Evolutionary conservation across 2,329 filamentous ascomycete genomes (phyloP), one percentile per base, ranked within the genome.

Genomic region (Beauveria sp.): DNA sequence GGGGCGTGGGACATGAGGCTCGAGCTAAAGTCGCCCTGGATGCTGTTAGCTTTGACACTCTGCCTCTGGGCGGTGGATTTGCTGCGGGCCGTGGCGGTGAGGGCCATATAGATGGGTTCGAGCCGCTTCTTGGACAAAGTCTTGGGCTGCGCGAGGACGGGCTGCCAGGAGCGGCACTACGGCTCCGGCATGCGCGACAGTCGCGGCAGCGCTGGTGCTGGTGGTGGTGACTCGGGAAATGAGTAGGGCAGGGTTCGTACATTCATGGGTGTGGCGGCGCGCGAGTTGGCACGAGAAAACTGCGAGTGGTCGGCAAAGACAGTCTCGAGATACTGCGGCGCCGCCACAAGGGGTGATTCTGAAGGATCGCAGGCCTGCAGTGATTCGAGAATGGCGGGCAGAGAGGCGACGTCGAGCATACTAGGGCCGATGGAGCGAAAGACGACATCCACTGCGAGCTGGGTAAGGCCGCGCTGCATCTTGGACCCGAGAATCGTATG

Each of bases 401-500:
- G 81, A 3, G 79, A 76, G 26, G 77, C 77, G 26, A 81, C 76
- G 56, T 90, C 85, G 65, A 89, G 84, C 59, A 96, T 84, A 62
- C 87, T 89, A 20, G 83, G 77, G 62, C 85, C 85, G 55, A 96
- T 85, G 50, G 90, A 93, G 64, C 88, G 86, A 76, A 96, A 99
- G 55, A 97, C 81, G 46, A 96, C 84, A 70, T 97, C 93, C 59
- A 99, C 86, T 0, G 91, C 84, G 69, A 99, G 87, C 73, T 99
- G 94, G 0, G 92, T 96, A 59, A 99, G 78, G 64, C 94, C 94
- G 65, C 93, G 88, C 73, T 97, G 90, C 24, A 83, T 85, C 66
- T 87, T 88, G 14, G 91, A 96, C 60, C 94, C 94, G 18, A 99
- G 83, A 63, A 97, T 96, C 0, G 94, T 99, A 73, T 99, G 93